Evolutionary conservation across 192 early-diverging fungal genomes (phyloP).

Genomic region (Radiomyces spectabilis): DNA sequence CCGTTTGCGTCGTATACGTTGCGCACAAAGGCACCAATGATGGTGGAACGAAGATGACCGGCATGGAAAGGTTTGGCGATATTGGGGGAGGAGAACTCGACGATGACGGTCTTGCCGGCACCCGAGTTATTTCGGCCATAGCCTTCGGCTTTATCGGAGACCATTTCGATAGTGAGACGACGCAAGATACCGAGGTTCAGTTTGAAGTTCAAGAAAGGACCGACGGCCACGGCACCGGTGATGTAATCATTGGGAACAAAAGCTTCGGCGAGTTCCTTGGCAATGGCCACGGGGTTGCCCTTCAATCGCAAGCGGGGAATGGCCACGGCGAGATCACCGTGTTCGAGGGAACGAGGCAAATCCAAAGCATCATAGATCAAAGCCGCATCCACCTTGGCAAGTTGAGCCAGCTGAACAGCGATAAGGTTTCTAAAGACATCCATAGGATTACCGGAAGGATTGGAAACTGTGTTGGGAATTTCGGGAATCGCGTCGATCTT

Average conservation of each 20-base stretch:
- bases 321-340: conserved; percentile 67
- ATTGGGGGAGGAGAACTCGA: conserved; percentile 95
- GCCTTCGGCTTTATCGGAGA: conserved; percentile 40
- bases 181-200: conserved; percentile 49
- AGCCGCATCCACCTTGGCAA: conserved; percentile 41
- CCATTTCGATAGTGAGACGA: conserved; percentile 44
- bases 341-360: conserved; percentile 46
- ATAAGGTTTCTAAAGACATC: conserved; percentile 64
- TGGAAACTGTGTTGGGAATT: conserved; percentile 30
- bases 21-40: conserved; percentile 91
- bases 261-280: conserved; percentile 52
- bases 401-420: conserved; percentile 44
- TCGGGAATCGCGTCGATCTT: background rate
- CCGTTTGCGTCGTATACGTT: conserved; percentile 81
- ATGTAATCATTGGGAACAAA: conserved; percentile 56
- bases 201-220: conserved; percentile 74
- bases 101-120: conserved; percentile 68
- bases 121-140: conserved; percentile 64
- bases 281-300: conserved; percentile 61
- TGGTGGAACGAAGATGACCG: conserved; percentile 95
- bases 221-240: conserved; percentile 39
- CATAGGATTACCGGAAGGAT: conserved; percentile 39
- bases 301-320: conserved; percentile 60
- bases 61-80: conserved; percentile 99
- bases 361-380: conserved; percentile 51